phyloP scores from a whole-genome alignment of 257 asterid genomes.

The Cordia subcordata region DNA sequence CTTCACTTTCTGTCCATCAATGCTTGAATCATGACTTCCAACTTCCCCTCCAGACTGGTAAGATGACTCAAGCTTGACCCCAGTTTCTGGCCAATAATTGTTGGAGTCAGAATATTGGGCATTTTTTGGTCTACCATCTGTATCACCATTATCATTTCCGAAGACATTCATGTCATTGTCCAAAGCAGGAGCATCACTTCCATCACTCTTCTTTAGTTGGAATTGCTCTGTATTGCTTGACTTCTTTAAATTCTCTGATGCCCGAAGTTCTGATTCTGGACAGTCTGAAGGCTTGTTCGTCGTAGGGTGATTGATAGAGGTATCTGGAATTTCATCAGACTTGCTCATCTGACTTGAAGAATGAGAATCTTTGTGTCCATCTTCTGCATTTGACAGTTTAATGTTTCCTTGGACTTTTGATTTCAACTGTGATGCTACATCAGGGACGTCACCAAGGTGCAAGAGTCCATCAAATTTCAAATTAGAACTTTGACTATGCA shows the following conservation, averaged over 20 bases:
- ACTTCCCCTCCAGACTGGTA: conserved; percentile 30
- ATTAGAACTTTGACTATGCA: conserved; percentile 52
- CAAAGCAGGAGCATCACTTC: conserved; percentile 24
- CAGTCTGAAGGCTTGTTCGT: conserved; percentile 33
- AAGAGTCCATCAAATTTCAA: conserved; percentile 46
- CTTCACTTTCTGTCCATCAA: conserved; percentile 33
- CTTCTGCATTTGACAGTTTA: conserved; percentile 16
- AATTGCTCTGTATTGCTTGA: conserved; percentile 23
- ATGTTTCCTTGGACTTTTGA: conserved; percentile 32
- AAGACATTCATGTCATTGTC: conserved; percentile 24
- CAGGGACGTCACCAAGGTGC: conserved; percentile 34
- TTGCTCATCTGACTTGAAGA: conserved; percentile 30
- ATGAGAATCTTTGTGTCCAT: conserved; percentile 31
- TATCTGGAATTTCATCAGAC: conserved; percentile 32
- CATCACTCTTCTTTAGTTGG: conserved; percentile 25
- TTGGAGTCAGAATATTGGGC: conserved; percentile 28
- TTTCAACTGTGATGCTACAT: conserved; percentile 35
- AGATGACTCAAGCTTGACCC: conserved; percentile 36
- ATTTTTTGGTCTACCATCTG: conserved; percentile 22
- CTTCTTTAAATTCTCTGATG: conserved; percentile 31
- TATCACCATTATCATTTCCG: conserved; percentile 27
- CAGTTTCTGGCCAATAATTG: conserved; percentile 33
- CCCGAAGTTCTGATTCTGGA: conserved; percentile 40
- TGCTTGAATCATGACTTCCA: conserved; percentile 28
- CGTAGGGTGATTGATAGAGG: conserved; percentile 28